Evolutionary conservation across 306 rosid species (phyloP), one percentile per base, ranked within the genome.

Genomic region (Aeschynomene evenia): DNA sequence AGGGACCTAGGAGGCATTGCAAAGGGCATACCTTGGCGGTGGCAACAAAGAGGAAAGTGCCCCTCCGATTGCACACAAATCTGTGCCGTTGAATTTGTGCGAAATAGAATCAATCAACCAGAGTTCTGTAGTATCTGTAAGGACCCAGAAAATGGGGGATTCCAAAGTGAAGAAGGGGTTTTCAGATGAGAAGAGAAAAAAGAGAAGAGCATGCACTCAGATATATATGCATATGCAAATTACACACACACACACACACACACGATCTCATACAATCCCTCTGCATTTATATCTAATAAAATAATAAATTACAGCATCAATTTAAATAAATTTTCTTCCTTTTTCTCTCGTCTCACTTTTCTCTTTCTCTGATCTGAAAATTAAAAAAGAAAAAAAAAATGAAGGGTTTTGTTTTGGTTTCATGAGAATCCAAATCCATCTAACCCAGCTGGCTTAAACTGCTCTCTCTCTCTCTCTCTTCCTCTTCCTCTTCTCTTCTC

Each of bases 261-360:
- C 23, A 37, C 61, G 82, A 77, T 87, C 84, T 68, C 67, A 65
- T 79, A 67, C 73, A 75, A 74, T 57, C 70, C 46, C 55, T 42
- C 51, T 29, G 6, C 50, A 55, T 83, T 66, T 58, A 63, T 34
- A 58, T 22, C 28, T 21, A 74, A 43, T 10, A 26, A 22, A 33
- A 39, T 39, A 69, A 69, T 70, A 55, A 73, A 73, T 49, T 63
- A 9, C 31, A 18, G 21, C 46, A 34, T 55, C 54, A 52, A 65
- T 63, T 33, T 33, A 10, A 31, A 55, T 50, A 19, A 56, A 15
- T 14, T 29, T 63, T 45, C 36, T 45, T 28, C 60, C 61, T 29
- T 3, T 59, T 57, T 28, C 34, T 50, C 56, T 58, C 22, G 15
- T 28, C 70, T 69, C 55, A 33, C 66, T 64, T 61, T n/a, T 53